These are phyloP conservation scores for Solanum pimpinellifolium DNA, from an alignment of 257 asterid genomes.

Conservation along the genomic window DNA sequence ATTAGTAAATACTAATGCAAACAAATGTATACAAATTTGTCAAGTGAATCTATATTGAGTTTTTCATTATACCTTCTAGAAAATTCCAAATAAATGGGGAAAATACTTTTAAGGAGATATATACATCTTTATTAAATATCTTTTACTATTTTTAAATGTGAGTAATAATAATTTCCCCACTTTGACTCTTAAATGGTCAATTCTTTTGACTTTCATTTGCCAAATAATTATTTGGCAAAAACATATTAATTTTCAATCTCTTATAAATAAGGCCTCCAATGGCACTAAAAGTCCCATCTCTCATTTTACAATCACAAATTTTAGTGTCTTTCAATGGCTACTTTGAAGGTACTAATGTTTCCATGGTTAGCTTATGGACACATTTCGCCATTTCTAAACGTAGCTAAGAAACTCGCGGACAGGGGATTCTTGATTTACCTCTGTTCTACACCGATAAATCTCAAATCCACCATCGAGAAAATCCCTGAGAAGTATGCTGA, in stretches of 20 bases:
- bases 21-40: too few species aligned
- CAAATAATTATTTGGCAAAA: not conserved
- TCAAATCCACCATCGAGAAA: conserved; percentile 13
- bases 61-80: too few species aligned
- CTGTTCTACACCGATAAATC: conserved; percentile 37
- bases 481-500: conserved; percentile 6
- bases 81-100: too few species aligned
- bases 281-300: not conserved
- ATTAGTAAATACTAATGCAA: too few species aligned
- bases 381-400: conserved; percentile 4
- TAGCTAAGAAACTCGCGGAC: conserved; percentile 26
- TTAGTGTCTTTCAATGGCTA: not conserved
- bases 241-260: too few species aligned
- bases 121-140: not conserved
- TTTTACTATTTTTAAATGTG: too few species aligned
- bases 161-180: not conserved
- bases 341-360: not conserved
- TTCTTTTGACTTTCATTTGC: not conserved
- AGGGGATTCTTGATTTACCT: conserved; percentile 20
- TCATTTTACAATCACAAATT: not conserved
- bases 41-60: too few species aligned
- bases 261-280: not conserved
- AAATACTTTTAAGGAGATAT: too few species aligned
- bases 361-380: conserved; percentile 4
- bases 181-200: too few species aligned